Evolutionary conservation across 2,329 filamentous ascomycete genomes (phyloP).

Genomic region (Epichloe elymi): DNA sequence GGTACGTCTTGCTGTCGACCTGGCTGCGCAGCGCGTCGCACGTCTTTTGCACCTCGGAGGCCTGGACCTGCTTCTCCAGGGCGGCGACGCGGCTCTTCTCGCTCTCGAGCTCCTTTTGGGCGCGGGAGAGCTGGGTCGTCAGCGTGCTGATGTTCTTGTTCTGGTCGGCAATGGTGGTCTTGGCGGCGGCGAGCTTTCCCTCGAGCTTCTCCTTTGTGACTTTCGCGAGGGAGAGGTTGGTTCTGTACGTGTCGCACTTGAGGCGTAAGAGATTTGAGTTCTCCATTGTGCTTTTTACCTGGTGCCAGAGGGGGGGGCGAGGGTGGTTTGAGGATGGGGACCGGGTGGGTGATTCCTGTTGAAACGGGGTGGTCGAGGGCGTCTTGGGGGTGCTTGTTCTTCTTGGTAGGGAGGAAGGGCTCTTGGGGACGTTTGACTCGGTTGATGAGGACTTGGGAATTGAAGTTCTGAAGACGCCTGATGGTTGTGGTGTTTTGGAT

Average conservation of each 20-base stretch:
- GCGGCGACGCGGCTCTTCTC: not conserved
- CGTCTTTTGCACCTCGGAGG: not conserved
- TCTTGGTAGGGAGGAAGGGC: too few species aligned
- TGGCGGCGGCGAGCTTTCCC: not conserved
- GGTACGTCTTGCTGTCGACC: not conserved
- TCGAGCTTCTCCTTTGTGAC: not conserved
- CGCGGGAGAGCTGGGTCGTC: not conserved
- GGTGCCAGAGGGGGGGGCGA: not conserved
- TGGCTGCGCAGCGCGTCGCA: not conserved
- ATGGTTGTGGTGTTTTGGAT: not conserved
- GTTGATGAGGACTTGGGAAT: not conserved
- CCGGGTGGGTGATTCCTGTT: too few species aligned
- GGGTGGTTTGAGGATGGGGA: not conserved
- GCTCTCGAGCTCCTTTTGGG: not conserved
- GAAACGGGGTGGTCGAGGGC: not conserved
- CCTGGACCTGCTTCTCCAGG: not conserved
- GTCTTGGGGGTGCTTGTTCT: not conserved
- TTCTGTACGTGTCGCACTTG: not conserved
- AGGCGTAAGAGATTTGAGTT: not conserved
- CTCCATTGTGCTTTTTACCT: slow-evolving; percentile 1
- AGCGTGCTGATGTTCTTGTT: not conserved
- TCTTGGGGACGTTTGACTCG: too few species aligned
- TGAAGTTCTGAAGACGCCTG: not conserved
- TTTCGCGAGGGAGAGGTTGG: not conserved
- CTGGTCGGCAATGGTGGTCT: not conserved